Base-by-base conservation (phyloP, 2,329 filamentous ascomycete species). In the Balansia obtecta region DNA sequence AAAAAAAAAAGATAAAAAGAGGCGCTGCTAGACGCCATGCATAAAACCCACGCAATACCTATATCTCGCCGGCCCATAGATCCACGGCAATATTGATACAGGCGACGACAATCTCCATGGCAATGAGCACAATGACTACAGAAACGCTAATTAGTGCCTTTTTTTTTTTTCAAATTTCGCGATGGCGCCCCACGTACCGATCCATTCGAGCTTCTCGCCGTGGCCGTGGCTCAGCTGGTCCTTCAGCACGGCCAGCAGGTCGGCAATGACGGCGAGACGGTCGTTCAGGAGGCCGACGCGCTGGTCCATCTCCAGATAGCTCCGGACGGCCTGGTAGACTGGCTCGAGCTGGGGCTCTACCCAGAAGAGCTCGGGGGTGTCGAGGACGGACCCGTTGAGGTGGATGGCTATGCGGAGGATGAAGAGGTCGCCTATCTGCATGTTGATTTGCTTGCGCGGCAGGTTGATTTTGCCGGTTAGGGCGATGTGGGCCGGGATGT, bases 361-460 rank as follows among this genome's bases (percentile, higher is more conserved):
- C 93, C 93, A 98, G 77, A 98, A 97, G 41, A 98, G 77, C 69
- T 98, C 93, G 0, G 93, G 93, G 10, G 90, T 95, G 66, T 98
- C 93, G 39, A 98, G 83, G 6, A 98, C 90, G 32, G 88, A 95
- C 34, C 93, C 93, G 66, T 97, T 95, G 47, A 98, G 77, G 69
- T 98, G 94, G 62, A 98, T 97, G 66, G 93, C 96, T 71, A 98
- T 97, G 53, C 93, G 82, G 33, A 98, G 73, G 63, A 98, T 97
- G 68, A 98, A 98, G 49, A 98, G 80, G 71, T 98, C 90, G 65
- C 93, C 93, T 54, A 98, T 96, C 69, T 97, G 90, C 90, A 97
- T 97, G 73, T 97, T 97, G 74, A 98, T 96, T 65, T 97, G 83
- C 52, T 82, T 82, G 42, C 91, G 82, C 52, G 83, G 88, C 52